phyloP scores from a whole-genome alignment of 352 stramenopile species.

The Globisporangium splendens region DNA sequence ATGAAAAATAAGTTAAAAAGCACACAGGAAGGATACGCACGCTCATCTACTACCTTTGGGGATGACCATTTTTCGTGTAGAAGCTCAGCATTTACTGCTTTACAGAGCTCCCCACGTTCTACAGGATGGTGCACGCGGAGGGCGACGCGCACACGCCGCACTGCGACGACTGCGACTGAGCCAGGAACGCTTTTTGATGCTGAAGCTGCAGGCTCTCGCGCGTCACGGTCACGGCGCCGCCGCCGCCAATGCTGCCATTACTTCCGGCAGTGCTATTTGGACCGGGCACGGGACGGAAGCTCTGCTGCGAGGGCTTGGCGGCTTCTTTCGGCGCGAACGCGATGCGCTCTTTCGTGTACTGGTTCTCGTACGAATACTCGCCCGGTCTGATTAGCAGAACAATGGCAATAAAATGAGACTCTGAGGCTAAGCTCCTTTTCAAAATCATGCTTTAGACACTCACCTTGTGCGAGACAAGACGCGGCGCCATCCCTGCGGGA shows the following conservation, averaged over 20 bases:
- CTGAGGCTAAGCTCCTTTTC: not conserved
- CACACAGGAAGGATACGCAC: not conserved
- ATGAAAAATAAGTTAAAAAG: constrained; percentile 4
- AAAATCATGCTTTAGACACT: not conserved
- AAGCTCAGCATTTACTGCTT: no score
- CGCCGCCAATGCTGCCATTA: constrained; percentile 24
- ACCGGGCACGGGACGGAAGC: constrained; percentile 39
- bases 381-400: constrained; percentile 39
- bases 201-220: constrained; percentile 80
- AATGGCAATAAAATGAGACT: not conserved
- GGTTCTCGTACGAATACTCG: constrained; percentile 88
- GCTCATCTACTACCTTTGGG: not conserved
- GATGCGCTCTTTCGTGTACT: constrained; percentile 88
- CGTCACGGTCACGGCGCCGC: constrained; percentile 60
- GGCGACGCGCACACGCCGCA: constrained; percentile 49
- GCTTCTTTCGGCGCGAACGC: constrained; percentile 82
- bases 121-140: constrained; percentile 56
- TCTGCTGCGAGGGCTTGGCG: constrained; percentile 84
- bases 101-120: constrained; percentile 4
- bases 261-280: constrained; percentile 15
- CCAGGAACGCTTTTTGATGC: constrained; percentile 79
- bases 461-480: constrained; percentile 75
- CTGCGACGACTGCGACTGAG: constrained; percentile 62
- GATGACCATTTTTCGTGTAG: not conserved
- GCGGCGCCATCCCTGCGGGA: constrained; percentile 72